Evolutionary conservation across 2,329 filamentous ascomycete genomes (phyloP).

Genomic region (Chaetomiaceae sp.): DNA sequence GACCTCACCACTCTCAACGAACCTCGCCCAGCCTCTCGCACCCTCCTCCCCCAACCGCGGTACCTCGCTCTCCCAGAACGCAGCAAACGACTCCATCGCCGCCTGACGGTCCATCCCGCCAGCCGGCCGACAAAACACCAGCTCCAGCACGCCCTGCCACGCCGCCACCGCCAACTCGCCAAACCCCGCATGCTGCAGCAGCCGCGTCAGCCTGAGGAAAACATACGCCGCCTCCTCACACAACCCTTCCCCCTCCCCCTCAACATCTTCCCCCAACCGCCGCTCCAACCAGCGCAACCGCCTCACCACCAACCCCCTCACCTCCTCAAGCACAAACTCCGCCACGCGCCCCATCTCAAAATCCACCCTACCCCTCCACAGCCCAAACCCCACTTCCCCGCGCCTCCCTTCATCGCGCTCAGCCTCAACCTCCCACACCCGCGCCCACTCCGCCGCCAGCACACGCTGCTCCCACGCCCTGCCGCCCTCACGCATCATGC

Average conservation of each 20-base stretch:
- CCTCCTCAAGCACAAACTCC: slow-evolving; percentile 61
- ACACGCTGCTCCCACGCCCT: slow-evolving; percentile 64
- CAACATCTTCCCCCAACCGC: slow-evolving; percentile 10
- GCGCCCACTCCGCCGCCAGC: slow-evolving; percentile 59
- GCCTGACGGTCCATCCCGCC: slow-evolving; percentile 22
- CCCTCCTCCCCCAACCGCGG: slow-evolving; percentile 68
- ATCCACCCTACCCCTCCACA: slow-evolving; percentile 72
- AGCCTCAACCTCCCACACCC: slow-evolving; percentile 33
- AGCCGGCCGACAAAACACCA: slow-evolving; percentile 50
- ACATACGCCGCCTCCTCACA: slow-evolving; percentile 57
- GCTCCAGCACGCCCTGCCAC: slow-evolving; percentile 79
- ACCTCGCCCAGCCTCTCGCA: slow-evolving; percentile 65
- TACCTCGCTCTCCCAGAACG: slow-evolving; percentile 84
- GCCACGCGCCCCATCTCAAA: slow-evolving; percentile 64
- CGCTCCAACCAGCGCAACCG: slow-evolving; percentile 7
- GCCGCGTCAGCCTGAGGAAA: slow-evolving; percentile 65
- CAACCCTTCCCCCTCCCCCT: slow-evolving; percentile 9
- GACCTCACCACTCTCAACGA: slow-evolving; percentile 31
- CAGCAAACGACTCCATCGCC: slow-evolving; percentile 45
- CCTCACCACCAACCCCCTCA: slow-evolving; percentile 39
- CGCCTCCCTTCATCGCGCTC: slow-evolving; percentile 32
- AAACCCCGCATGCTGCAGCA: slow-evolving; percentile 72
- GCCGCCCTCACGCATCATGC: slow-evolving; percentile 67
- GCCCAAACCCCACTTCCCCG: slow-evolving; percentile 46
- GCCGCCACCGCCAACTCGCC: slow-evolving; percentile 67